These are phyloP conservation scores for Talaromyces pinophilus DNA, from an alignment of 2,329 filamentous ascomycete species.

Conservation along the genomic window DNA sequence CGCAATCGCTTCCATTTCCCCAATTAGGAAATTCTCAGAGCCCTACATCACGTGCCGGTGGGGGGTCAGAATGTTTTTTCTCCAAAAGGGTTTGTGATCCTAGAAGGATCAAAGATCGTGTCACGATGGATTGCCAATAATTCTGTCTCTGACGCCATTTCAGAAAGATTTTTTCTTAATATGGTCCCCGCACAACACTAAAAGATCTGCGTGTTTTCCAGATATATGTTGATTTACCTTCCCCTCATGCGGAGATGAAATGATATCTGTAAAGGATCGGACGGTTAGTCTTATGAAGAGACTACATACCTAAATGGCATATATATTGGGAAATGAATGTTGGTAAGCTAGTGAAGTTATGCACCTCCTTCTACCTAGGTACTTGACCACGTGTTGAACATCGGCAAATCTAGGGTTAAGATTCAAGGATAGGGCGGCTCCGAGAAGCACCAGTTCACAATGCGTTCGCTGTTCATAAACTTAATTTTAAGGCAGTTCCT, in stretches of 20 bases:
- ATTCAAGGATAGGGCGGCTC: neutral
- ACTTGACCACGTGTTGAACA: neutral
- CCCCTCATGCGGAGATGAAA: conserved; percentile 1
- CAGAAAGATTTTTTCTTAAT: neutral
- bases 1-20: neutral
- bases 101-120: neutral
- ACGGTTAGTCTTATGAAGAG: neutral
- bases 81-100: neutral
- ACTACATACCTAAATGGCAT: neutral
- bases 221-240: neutral
- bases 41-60: neutral
- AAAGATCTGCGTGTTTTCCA: neutral
- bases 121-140: neutral
- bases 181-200: neutral
- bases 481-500: neutral
- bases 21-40: neutral
- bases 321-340: neutral
- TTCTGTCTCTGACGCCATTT: neutral
- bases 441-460: neutral
- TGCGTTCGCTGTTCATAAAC: neutral
- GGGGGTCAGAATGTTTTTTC: neutral
- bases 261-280: neutral
- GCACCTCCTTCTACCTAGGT: neutral
- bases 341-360: neutral
- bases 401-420: neutral